Conservation (phyloP, 2,329 filamentous ascomycete species). For the Microdochium trichocladiopsis region DNA sequence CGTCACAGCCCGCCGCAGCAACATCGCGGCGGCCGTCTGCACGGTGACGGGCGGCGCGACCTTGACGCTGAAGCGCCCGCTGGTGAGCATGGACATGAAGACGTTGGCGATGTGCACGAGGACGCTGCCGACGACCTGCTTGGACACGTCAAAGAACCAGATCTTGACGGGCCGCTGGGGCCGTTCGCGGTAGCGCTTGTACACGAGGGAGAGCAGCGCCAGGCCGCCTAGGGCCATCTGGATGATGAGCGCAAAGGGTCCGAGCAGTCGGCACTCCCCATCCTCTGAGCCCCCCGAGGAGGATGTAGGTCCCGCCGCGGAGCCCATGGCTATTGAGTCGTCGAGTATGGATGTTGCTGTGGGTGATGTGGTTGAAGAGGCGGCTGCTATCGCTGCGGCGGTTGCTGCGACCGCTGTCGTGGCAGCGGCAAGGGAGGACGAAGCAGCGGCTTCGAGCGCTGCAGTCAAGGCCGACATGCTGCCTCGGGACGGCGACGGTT, state of each 20-base stretch:
- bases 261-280: constrained; percentile 75
- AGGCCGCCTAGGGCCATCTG: constrained; percentile 80
- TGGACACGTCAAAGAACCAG: constrained; percentile 96
- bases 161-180: constrained; percentile 91
- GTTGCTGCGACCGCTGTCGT: constrained; percentile 8
- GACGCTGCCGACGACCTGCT: constrained; percentile 91
- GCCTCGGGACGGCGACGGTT: not conserved
- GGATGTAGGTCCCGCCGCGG: constrained; percentile 2
- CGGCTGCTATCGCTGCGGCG: constrained; percentile 11
- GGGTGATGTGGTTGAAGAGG: not conserved
- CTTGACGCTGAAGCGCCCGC: constrained; percentile 69
- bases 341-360: no score
- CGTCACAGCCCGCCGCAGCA: constrained; percentile 7
- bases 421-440: not conserved
- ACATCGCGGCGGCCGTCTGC: constrained; percentile 25
- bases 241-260: constrained; percentile 84
- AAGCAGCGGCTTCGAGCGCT: not conserved
- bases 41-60: constrained; percentile 35
- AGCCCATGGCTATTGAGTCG: constrained; percentile 12
- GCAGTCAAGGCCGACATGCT: not conserved
- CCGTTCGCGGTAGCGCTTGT: constrained; percentile 86
- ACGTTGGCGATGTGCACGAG: constrained; percentile 90
- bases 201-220: constrained; percentile 80
- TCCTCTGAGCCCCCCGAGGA: constrained; percentile 7
- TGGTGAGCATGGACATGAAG: constrained; percentile 93